phyloP scores from a whole-genome alignment of 805 yeast genomes.

The Metschnikowia anglica region DNA sequence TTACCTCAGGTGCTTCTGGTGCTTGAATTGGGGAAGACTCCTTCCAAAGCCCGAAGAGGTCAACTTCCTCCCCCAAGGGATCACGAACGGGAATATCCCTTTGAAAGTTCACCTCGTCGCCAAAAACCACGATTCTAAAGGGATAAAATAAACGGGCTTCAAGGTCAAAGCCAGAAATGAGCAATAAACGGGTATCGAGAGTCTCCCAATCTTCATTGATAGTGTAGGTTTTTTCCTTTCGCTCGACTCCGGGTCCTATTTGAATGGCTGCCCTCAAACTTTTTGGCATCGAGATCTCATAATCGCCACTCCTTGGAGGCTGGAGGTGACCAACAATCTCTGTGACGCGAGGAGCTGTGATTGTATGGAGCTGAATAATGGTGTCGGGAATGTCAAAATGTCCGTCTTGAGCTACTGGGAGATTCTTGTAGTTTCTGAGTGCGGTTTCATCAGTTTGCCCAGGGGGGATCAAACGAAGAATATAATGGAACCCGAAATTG shows the following conservation, averaged over 20 bases:
- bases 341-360: background rate
- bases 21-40: too few species aligned
- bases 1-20: too few species aligned
- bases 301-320: background rate
- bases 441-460: too few species aligned
- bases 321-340: background rate
- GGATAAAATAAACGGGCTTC: background rate
- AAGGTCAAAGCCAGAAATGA: background rate
- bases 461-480: too few species aligned
- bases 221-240: background rate
- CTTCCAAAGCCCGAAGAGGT: background rate
- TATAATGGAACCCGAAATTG: too few species aligned
- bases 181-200: background rate
- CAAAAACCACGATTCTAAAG: background rate
- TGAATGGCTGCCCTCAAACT: background rate
- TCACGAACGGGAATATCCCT: background rate
- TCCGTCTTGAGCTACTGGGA: too few species aligned
- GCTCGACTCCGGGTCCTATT: background rate
- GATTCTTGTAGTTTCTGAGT: too few species aligned
- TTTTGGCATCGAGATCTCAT: background rate
- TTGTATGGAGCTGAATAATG: too few species aligned
- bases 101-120: background rate
- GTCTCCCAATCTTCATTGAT: background rate
- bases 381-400: too few species aligned
- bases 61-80: background rate